Conservation (phyloP, 176 grass and related monocot species). For the Triticum monococcum region DNA sequence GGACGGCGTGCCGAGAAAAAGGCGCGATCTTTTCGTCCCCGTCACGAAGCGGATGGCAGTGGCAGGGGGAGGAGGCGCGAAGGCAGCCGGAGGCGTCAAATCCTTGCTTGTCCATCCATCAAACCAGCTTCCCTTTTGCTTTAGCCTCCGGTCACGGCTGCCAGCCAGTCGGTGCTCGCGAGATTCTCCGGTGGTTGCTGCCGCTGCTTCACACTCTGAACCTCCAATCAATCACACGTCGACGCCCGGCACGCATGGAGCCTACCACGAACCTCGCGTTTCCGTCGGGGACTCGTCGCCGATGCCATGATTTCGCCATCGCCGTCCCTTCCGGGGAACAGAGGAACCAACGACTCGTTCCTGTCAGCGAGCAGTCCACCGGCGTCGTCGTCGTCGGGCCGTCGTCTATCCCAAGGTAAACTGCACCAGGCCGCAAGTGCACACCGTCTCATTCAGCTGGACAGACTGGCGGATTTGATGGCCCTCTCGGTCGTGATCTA, state of each 20-base stretch:
- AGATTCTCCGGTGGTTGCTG: slow-evolving; percentile 4
- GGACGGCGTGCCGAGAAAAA: not conserved
- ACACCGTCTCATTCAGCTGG: not conserved
- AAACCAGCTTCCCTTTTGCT: not conserved
- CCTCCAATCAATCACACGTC: not conserved
- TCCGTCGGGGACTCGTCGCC: not conserved
- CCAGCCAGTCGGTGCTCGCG: not conserved
- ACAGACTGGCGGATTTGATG: slow-evolving; percentile 7
- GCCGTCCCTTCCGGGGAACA: slow-evolving; percentile 4
- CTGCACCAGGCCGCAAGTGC: not conserved
- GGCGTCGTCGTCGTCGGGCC: not conserved
- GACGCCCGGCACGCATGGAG: not conserved
- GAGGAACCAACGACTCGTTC: not conserved
- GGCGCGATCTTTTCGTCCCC: not conserved
- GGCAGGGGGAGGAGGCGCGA: not conserved
- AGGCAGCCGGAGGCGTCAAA: slow-evolving; percentile 9
- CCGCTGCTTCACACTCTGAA: not conserved
- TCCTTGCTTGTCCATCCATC: not conserved
- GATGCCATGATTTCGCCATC: not conserved
- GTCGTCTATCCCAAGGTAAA: not conserved
- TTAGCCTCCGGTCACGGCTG: not conserved
- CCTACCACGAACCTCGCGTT: not conserved
- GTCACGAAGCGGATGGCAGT: not conserved
- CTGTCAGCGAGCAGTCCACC: not conserved
- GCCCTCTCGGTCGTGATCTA: not conserved